These are phyloP conservation scores for Nemophila menziesii DNA, from an alignment of 257 asterid species.

Conservation along the genomic window DNA sequence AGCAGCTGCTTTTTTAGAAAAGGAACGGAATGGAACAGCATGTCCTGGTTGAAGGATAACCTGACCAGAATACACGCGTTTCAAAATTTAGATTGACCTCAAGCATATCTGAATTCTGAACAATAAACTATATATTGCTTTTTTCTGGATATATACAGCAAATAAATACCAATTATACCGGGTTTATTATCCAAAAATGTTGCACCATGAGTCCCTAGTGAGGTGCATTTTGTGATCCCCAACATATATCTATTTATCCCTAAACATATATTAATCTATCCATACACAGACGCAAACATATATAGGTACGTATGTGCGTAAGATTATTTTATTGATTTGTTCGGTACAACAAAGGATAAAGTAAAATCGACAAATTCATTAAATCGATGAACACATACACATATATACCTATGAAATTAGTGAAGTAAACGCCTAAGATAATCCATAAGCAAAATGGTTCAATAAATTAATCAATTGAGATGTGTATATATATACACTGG, in stretches of 20 bases:
- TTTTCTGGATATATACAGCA: not conserved
- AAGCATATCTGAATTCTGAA: not conserved
- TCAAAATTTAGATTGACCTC: not conserved
- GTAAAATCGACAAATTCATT: too few relatives aligned
- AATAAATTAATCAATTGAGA: too few relatives aligned
- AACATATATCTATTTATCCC: too few relatives aligned
- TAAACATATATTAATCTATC: too few relatives aligned
- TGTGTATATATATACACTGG: not conserved
- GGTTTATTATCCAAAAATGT: too few relatives aligned
- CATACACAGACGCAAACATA: not conserved
- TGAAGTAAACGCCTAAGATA: too few relatives aligned
- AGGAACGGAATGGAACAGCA: constrained; percentile 51
- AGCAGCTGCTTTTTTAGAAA: constrained; percentile 71
- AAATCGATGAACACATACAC: too few relatives aligned
- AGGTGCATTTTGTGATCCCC: too few relatives aligned
- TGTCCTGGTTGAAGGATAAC: constrained; percentile 41
- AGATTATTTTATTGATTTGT: not conserved
- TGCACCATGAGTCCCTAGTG: too few relatives aligned
- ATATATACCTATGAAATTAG: too few relatives aligned
- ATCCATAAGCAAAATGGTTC: too few relatives aligned
- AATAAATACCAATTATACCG: not conserved
- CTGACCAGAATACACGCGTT: constrained; percentile 23
- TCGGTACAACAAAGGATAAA: not conserved
- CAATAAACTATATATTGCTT: not conserved
- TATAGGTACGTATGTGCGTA: too few relatives aligned